Evolutionary conservation across 1,139 yeast species (phyloP), one percentile per base, ranked within the genome.

Genomic region (Geotrichum bryndzae): DNA sequence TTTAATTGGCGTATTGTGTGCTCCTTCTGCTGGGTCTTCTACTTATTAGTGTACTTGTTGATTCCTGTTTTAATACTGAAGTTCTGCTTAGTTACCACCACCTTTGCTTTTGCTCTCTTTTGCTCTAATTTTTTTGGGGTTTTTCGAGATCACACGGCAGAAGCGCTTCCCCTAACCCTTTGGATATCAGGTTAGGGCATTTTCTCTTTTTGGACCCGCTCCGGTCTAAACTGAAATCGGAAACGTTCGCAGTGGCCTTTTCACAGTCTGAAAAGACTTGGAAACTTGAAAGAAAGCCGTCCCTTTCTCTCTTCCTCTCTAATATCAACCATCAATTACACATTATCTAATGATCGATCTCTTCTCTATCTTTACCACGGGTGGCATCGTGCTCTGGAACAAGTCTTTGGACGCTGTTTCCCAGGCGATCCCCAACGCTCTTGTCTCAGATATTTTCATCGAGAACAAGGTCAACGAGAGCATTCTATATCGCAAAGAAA

Each of bases 321-420:
- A 13, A 22, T 11, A 7, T 23, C 29, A 50, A 15, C 15, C 10
- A 50, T 22, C 53, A 23, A 41, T 11, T 29, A 23, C 18, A 25
- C 6, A 7, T 5, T 15, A 41, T 41, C 8, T 5, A 50, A 84
- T 84, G 87, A 78, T 84, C 61, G 87, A 83, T 65, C 83, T 82
- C 66, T 77, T 84, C 63, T 73, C 81, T 13, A 77, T 85, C 1
- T 84, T 85, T 73, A 79, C 83, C 2, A 79, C 82, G 0, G 80
- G 84, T 10, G 90, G 90, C 0, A 74, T 81, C 27, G 87, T 86
- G 15, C 74, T 83, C 23, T 85, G 83, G 80, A 79, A 79, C 65
- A 76, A 78, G 63, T 76, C 81, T 50, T 78, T 80, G 56, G 41
- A 54, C 22, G 33, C 62, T 61, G 76, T 81, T 48, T 76, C 84